A percentile compares a stretch with the other conserved stretches of the same genome.
Conservation (phyloP, 306 rosid genomes). For the Corylus heterophylla region DNA sequence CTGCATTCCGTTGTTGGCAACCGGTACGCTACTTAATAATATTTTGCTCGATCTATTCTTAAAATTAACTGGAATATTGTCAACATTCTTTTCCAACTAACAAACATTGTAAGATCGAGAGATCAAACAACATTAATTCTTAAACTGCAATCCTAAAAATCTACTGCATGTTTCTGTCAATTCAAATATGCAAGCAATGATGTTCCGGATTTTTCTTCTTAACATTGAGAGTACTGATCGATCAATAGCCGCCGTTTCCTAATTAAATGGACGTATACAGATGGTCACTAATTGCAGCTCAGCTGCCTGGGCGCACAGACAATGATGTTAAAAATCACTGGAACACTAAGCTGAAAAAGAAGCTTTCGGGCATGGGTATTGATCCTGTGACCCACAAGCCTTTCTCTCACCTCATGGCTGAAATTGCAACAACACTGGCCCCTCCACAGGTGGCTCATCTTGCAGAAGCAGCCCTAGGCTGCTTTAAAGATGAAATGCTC, state of each 20-base stretch:
- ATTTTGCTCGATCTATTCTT: background rate
- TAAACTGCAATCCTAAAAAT: background rate
- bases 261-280: slow-evolving; percentile 38
- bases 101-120: background rate
- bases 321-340: slow-evolving; percentile 82
- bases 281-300: slow-evolving; percentile 86
- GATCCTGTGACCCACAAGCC: slow-evolving; percentile 87
- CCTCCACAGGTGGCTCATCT: slow-evolving; percentile 79
- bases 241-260: background rate
- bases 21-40: slow-evolving; percentile 41
- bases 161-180: too few relatives aligned
- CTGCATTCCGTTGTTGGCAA: slow-evolving; percentile 90
- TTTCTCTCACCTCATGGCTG: slow-evolving; percentile 84
- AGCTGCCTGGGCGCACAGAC: slow-evolving; percentile 78
- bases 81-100: background rate
- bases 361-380: slow-evolving; percentile 74
- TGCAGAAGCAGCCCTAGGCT: slow-evolving; percentile 87
- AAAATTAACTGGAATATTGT: background rate
- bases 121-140: background rate
- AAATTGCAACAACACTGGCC: slow-evolving; percentile 80
- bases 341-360: slow-evolving; percentile 80
- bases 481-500: slow-evolving; percentile 85
- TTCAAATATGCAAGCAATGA: too few relatives aligned
- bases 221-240: too few relatives aligned
- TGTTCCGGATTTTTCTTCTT: background rate